Evolutionary conservation across 163 green algal species (phyloP).

Genomic region (Chloromonas sp.): DNA sequence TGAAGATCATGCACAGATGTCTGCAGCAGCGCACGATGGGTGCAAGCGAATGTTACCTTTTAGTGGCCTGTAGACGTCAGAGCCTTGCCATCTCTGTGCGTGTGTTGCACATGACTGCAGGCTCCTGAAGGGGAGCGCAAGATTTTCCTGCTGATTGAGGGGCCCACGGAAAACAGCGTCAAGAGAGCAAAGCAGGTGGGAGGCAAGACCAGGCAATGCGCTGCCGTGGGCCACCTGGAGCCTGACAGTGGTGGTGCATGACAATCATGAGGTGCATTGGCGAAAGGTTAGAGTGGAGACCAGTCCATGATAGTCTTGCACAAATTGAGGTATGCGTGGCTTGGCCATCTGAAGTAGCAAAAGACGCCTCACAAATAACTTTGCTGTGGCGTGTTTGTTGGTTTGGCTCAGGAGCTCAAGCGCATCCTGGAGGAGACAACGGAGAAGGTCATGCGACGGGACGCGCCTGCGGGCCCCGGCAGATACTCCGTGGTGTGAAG

Average conservation of each 20-base stretch:
- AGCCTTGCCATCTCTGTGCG: too few relatives aligned
- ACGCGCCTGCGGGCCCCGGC: slow-evolving; percentile 43
- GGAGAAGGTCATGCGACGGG: slow-evolving; percentile 80
- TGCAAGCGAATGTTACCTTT: too few relatives aligned
- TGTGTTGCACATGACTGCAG: neutral
- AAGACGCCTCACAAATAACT: neutral
- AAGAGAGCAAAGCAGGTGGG: slow-evolving; percentile 71
- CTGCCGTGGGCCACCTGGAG: too few relatives aligned
- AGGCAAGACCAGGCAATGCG: neutral
- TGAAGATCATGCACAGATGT: too few relatives aligned
- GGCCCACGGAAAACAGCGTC: slow-evolving; percentile 62
- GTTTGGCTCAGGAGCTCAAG: slow-evolving; percentile 15
- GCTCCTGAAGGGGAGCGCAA: slow-evolving; percentile 78
- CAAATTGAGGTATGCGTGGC: neutral
- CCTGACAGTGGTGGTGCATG: too few relatives aligned
- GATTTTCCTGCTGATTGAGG: slow-evolving; percentile 94
- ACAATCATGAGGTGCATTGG: too few relatives aligned
- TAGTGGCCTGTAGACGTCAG: too few relatives aligned
- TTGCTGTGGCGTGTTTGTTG: neutral
- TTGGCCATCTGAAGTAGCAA: neutral
- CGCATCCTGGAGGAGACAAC: slow-evolving; percentile 68
- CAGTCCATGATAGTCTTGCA: neutral
- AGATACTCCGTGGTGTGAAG: slow-evolving; percentile 33
- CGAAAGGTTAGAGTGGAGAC: neutral
- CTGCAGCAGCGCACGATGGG: too few relatives aligned